These are phyloP conservation scores for Phytophthora citricola DNA, from an alignment of 352 stramenopile genomes.

Conservation along the genomic window DNA sequence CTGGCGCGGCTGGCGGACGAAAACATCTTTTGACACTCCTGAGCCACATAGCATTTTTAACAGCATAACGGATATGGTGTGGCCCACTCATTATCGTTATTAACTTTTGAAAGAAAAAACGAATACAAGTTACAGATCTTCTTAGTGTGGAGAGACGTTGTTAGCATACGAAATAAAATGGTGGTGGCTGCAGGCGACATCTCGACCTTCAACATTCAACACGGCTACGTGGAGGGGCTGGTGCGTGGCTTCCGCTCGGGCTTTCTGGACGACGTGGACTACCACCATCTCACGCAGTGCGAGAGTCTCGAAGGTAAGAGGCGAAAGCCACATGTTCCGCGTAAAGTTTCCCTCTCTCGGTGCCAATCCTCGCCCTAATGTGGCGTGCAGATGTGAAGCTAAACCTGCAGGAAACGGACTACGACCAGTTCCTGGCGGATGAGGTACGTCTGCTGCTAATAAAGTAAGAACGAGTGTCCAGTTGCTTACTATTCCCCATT, in stretches of 20 bases:
- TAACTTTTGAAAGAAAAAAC: no score
- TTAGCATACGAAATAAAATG: constrained; percentile 33
- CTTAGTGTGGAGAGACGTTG: no score
- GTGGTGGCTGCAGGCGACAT: constrained; percentile 89
- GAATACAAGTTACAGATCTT: no score
- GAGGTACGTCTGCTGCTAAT: constrained; percentile 56
- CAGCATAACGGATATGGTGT: no score
- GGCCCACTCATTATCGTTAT: no score
- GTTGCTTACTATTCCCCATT: constrained; percentile 5
- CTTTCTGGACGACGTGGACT: constrained; percentile 91
- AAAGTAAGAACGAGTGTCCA: neutral
- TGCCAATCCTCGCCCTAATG: constrained; percentile 10
- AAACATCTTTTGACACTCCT: no score
- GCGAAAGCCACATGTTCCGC: neutral
- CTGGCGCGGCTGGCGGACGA: neutral
- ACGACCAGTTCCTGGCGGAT: constrained; percentile 96
- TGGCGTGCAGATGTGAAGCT: constrained; percentile 79
- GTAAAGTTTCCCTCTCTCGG: neutral
- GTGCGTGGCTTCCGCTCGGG: constrained; percentile 96
- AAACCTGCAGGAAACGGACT: constrained; percentile 99
- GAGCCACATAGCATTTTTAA: no score
- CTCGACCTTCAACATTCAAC: constrained; percentile 97
- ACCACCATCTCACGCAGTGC: constrained; percentile 91
- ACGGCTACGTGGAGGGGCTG: constrained; percentile 97
- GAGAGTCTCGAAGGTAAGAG: constrained; percentile 88